These are phyloP conservation scores for Pichia gijzeniarum DNA, from an alignment of 805 yeast genomes.

Conservation along the genomic window DNA sequence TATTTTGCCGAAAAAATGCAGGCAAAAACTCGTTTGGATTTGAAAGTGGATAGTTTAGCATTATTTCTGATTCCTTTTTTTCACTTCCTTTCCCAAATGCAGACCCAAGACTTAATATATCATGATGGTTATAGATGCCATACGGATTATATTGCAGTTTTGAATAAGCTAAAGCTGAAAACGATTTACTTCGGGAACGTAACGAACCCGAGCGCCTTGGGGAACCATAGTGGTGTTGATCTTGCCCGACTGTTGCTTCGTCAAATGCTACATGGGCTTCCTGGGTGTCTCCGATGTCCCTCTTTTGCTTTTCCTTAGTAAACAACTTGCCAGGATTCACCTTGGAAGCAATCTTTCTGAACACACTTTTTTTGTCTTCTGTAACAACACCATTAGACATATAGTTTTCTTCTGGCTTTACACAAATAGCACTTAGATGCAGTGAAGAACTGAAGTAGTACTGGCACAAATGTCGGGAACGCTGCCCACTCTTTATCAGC, in stretches of 20 bases:
- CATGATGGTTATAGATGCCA: constrained; percentile 39
- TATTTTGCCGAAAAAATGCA: constrained; percentile 40
- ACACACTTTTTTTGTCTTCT: neutral
- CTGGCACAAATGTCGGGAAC: no score
- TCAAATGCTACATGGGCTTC: no score
- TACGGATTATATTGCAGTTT: constrained; percentile 58
- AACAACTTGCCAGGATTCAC: neutral
- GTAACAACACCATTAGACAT: neutral
- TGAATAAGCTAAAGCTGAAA: constrained; percentile 3
- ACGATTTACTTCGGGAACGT: neutral
- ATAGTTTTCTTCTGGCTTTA: no score
- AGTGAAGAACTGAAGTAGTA: no score
- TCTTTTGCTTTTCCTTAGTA: constrained; percentile 1
- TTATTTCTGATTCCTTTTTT: constrained; percentile 32
- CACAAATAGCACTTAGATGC: no score
- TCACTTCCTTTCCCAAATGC: constrained; percentile 22
- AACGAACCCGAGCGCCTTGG: neutral
- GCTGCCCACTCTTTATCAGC: no score
- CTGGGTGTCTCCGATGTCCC: neutral
- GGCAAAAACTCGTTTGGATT: constrained; percentile 65
- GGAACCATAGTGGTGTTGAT: neutral
- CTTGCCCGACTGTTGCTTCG: neutral
- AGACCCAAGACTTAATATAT: constrained; percentile 25
- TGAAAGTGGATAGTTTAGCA: constrained; percentile 53
- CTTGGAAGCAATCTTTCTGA: constrained; percentile 1